Percentiles rank a stretch among this genome's conserved stretches.
These are phyloP conservation scores for Lactifluus hygrophoroides DNA, from an alignment of 768 basidiomycete species.

Conservation along the genomic window DNA sequence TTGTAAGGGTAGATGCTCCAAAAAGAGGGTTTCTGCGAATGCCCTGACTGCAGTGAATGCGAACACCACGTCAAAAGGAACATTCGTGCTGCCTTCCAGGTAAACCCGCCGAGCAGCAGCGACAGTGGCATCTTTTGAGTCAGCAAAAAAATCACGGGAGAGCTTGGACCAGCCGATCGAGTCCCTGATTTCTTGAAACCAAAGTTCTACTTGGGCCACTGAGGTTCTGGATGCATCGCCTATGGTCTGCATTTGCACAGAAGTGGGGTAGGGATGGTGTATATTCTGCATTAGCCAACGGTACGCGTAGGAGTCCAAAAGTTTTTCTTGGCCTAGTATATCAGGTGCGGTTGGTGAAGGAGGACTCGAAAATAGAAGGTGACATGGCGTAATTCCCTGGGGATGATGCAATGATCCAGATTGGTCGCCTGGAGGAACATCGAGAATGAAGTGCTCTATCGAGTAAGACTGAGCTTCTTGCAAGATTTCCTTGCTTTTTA, in stretches of 20 bases:
- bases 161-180: slow-evolving; percentile 21
- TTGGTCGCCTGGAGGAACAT: neutral
- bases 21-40: slow-evolving; percentile 26
- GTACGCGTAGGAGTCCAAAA: neutral
- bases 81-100: slow-evolving; percentile 16
- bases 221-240: slow-evolving; percentile 3
- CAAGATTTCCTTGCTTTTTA: neutral
- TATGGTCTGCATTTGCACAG: slow-evolving; percentile 7
- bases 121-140: slow-evolving; percentile 21
- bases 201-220: slow-evolving; percentile 2
- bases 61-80: slow-evolving; percentile 10
- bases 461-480: neutral
- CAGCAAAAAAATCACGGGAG: slow-evolving; percentile 18
- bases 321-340: neutral
- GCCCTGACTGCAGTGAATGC: slow-evolving; percentile 27
- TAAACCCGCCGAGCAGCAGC: slow-evolving; percentile 26
- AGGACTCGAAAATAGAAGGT: neutral
- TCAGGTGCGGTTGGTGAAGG: neutral
- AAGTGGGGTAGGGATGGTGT: slow-evolving; percentile 44
- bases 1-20: slow-evolving; percentile 9
- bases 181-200: slow-evolving; percentile 21
- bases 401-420: neutral
- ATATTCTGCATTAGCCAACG: slow-evolving; percentile 26
- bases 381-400: neutral
- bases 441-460: neutral